Evolutionary conservation across 352 stramenopile genomes (phyloP), one percentile per base, ranked within the genome.

Genomic region (Globisporangium cylindrosporum): DNA sequence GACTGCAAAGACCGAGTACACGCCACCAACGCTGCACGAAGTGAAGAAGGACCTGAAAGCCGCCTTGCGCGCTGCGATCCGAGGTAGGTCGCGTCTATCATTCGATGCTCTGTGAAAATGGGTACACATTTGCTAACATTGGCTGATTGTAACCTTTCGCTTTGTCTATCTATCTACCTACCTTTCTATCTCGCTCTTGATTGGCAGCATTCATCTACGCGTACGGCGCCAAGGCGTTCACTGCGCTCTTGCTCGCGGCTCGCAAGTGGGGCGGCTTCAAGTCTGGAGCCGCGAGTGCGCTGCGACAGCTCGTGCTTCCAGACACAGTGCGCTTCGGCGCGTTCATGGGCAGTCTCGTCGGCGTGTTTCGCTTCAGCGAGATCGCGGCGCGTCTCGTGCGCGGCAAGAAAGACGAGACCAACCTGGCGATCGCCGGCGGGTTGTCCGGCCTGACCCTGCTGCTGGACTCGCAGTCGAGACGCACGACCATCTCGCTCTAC

Each of bases 211-310:
- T 92, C 59, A 48, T 92, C 12, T 70, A 88, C 22, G 85, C 87
- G 8, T 95, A 93, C 66, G 86, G 85, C 29, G 84, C 86, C n/a
- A 95, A 95, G 73, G 83, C 83, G 4, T 91, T 93, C 64, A 93
- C 87, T 32, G 85, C 85, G 9, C 67, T 95, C n/a, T 70, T 95
- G 25, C 57, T 95, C 32, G 84, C 86, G 24, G 88, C 80, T n/a
- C 82, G 84, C 34, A 93, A 91, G 66, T 92, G 84, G 82, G 86
- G 82, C 62, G 77, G 72, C 65, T 76, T 88, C 7, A 83, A 91
- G 59, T 89, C 90, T 43, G 81, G 81, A 54, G 90, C 91, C 67
- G 82, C 82, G 8, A 84, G 92, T 59, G 87, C 81, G 18, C 75
- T 88, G 38, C 84, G 83, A n/a, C 72, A 92, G 59, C 73, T 95